Evolutionary conservation across 176 grass and related monocot genomes (phyloP).

Genomic region (Saccharum spontaneum): DNA sequence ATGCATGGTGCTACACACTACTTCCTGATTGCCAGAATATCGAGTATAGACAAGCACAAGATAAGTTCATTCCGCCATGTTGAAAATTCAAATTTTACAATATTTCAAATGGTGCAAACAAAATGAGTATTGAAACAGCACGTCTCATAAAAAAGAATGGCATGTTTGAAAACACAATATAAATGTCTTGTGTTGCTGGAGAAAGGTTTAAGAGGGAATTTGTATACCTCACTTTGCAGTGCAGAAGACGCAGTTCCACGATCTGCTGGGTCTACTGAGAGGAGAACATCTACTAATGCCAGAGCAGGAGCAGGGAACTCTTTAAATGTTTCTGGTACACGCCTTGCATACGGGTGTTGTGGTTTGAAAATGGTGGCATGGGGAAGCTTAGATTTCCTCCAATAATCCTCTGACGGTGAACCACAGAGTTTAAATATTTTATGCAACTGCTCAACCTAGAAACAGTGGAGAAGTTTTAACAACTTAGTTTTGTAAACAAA

Average conservation of each 20-base stretch:
- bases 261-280: slow-evolving; percentile 92
- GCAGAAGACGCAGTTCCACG: slow-evolving; percentile 73
- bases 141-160: slow-evolving; percentile 4
- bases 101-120: neutral
- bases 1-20: neutral
- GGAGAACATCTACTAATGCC: slow-evolving; percentile 84
- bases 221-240: slow-evolving; percentile 75
- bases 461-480: slow-evolving; percentile 34
- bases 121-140: neutral
- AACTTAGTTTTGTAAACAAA: slow-evolving; percentile 26
- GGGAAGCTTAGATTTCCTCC: slow-evolving; percentile 94
- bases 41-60: neutral
- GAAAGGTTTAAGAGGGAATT: slow-evolving; percentile 15
- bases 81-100: neutral
- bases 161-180: neutral
- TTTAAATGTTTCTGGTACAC: slow-evolving; percentile 87
- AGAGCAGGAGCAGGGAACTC: slow-evolving; percentile 81
- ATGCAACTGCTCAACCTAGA: slow-evolving; percentile 96
- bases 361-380: slow-evolving; percentile 99
- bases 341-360: slow-evolving; percentile 79
- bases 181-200: neutral
- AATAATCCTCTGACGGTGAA: slow-evolving; percentile 93
- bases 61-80: neutral
- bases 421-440: slow-evolving; percentile 99
- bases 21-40: neutral